Evolutionary conservation across 1,284 basidiomycete genomes (phyloP).

Genomic region (Trichosporon sp.): DNA sequence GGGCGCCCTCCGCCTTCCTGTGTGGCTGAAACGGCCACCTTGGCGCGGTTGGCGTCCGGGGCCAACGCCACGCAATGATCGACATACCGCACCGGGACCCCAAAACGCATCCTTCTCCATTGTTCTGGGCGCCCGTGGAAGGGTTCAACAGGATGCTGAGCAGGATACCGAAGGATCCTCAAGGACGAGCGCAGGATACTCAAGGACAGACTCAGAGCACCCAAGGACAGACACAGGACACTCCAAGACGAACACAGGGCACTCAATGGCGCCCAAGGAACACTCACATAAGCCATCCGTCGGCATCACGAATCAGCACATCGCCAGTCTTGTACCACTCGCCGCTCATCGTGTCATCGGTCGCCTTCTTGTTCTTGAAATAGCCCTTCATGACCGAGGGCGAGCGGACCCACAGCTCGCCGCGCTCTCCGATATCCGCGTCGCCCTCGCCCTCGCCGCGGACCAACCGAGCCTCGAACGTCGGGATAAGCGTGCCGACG

Average conservation of each 20-base stretch:
- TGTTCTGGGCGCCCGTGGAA: not conserved
- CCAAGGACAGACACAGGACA: too few species aligned
- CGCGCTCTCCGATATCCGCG: slow-evolving; percentile 56
- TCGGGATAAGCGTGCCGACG: slow-evolving; percentile 68
- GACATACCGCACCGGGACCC: not conserved
- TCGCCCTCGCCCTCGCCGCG: slow-evolving; percentile 42
- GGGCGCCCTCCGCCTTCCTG: too few species aligned
- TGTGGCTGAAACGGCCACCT: not conserved
- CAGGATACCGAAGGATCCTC: too few species aligned
- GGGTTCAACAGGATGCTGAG: not conserved
- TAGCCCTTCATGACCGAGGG: slow-evolving; percentile 72
- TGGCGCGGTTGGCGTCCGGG: not conserved
- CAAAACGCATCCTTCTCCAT: not conserved
- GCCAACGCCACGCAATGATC: not conserved
- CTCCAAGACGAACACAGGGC: too few species aligned
- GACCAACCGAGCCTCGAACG: slow-evolving; percentile 70
- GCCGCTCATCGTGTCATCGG: slow-evolving; percentile 60
- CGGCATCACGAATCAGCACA: slow-evolving; percentile 58
- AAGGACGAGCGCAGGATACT: too few species aligned
- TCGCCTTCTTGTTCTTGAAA: slow-evolving; percentile 62
- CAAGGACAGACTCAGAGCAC: too few species aligned
- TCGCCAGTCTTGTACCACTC: slow-evolving; percentile 84
- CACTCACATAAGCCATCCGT: slow-evolving; percentile 56
- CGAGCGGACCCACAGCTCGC: slow-evolving; percentile 75
- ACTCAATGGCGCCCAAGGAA: too few species aligned